Evolutionary conservation across 2,329 filamentous ascomycete species (phyloP).

Genomic region (Bipolaris oryzae): DNA sequence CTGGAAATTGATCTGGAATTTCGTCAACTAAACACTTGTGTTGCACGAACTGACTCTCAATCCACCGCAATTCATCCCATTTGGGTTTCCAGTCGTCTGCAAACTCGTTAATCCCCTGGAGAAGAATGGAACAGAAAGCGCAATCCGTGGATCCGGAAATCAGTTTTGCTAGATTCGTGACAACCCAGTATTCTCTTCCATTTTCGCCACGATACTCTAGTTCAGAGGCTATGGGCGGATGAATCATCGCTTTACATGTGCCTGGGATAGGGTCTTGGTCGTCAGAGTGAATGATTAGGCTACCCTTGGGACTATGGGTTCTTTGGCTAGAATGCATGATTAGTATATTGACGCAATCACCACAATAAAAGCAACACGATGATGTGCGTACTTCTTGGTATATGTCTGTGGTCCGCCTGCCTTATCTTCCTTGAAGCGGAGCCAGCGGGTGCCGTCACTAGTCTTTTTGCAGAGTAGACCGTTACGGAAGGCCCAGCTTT

Average conservation of each 20-base stretch:
- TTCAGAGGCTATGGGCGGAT: neutral
- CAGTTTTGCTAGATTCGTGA: neutral
- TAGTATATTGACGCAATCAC: neutral
- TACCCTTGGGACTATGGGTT: neutral
- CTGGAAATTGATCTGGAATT: neutral
- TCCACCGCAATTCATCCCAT: neutral
- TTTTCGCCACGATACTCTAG: neutral
- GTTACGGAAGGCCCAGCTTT: neutral
- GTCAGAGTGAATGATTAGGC: neutral
- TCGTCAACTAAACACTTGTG: neutral
- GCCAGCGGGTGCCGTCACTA: neutral
- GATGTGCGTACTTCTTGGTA: neutral
- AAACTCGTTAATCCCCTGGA: neutral
- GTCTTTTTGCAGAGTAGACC: neutral
- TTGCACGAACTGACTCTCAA: neutral
- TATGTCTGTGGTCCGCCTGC: neutral
- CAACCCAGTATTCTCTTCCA: neutral
- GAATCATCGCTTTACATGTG: neutral
- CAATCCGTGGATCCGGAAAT: neutral
- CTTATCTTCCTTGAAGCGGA: neutral
- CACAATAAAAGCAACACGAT: neutral
- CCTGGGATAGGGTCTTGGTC: neutral
- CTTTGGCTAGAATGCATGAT: neutral
- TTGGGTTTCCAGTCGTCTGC: neutral
- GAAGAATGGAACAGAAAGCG: neutral